A percentile compares a stretch with the other conserved stretches of the same genome.
Conservation (phyloP, 345 rosid species). For the Dipteronia sinensis region DNA sequence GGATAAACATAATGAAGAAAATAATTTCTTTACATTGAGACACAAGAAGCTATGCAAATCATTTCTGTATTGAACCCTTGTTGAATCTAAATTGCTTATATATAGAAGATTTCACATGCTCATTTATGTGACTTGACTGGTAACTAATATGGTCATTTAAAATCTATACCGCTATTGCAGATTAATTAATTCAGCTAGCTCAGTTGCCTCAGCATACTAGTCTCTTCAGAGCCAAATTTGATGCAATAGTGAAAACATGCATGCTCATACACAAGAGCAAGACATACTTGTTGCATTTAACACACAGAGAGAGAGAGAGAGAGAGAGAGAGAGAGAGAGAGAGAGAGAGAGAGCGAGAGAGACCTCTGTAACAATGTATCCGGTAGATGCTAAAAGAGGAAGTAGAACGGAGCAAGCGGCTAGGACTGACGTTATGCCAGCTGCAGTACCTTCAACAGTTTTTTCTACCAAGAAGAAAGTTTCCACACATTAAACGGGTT, state of each 20-base stretch:
- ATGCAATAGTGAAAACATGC: not conserved
- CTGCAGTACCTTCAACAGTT: slow-evolving; percentile 97
- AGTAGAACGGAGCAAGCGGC: slow-evolving; percentile 79
- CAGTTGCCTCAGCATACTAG: not conserved
- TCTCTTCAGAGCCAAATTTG: not conserved
- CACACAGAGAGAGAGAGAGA: too few species aligned
- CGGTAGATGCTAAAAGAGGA: slow-evolving; percentile 82
- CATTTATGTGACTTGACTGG: not conserved
- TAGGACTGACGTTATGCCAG: slow-evolving; percentile 85
- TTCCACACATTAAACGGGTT: slow-evolving; percentile 21
- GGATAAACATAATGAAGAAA: not conserved
- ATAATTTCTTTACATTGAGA: too few species aligned
- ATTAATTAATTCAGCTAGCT: not conserved
- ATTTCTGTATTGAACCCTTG: not conserved
- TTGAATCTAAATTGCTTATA: not conserved
- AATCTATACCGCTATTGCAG: not conserved
- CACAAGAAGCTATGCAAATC: not conserved
- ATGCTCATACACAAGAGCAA: not conserved
- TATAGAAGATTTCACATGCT: not conserved
- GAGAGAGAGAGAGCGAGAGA: slow-evolving; percentile 24
- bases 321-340: not conserved
- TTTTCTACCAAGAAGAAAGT: slow-evolving; percentile 56
- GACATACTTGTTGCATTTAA: not conserved
- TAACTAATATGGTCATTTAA: not conserved
- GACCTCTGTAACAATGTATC: slow-evolving; percentile 74